Percentiles rank a stretch among this genome's conserved stretches.
phyloP scores from a whole-genome alignment of 768 basidiomycete genomes.

The Trametes gibbosa region DNA sequence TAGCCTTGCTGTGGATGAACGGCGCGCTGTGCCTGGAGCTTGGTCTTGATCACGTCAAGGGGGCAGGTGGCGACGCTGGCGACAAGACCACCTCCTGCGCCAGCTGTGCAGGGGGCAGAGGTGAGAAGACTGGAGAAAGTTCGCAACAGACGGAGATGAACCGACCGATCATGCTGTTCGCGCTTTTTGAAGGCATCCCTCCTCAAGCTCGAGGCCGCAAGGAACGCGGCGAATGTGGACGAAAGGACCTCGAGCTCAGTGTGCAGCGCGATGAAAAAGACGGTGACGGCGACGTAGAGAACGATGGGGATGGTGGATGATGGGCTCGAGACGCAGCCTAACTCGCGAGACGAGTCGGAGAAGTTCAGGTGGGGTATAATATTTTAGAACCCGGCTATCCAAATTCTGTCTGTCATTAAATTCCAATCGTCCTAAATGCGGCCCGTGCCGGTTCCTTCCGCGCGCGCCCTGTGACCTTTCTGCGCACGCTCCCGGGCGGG shows the following conservation, averaged over 20 bases:
- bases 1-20: constrained; percentile 70
- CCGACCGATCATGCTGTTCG: constrained; percentile 79
- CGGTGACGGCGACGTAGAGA: constrained; percentile 1
- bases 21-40: constrained; percentile 88
- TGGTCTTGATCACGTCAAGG: constrained; percentile 96
- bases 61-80: constrained; percentile 95
- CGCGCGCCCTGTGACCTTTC: background rate
- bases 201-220: constrained; percentile 63
- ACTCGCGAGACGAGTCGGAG: background rate
- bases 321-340: background rate
- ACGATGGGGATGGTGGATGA: background rate
- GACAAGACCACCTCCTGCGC: constrained; percentile 92
- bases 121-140: background rate
- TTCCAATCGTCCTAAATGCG: background rate
- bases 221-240: constrained; percentile 24
- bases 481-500: too few species aligned
- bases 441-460: constrained; percentile 16
- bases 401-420: background rate
- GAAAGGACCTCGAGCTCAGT: constrained; percentile 6
- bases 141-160: constrained; percentile 10
- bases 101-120: constrained; percentile 49
- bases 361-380: too few species aligned
- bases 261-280: background rate
- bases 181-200: constrained; percentile 63
- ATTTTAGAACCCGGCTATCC: background rate